A percentile compares a stretch with the other conserved stretches of the same genome.
These are phyloP conservation scores for Paraphaeosphaeria minitans DNA, from an alignment of 2,329 filamentous ascomycete species.

Conservation along the genomic window DNA sequence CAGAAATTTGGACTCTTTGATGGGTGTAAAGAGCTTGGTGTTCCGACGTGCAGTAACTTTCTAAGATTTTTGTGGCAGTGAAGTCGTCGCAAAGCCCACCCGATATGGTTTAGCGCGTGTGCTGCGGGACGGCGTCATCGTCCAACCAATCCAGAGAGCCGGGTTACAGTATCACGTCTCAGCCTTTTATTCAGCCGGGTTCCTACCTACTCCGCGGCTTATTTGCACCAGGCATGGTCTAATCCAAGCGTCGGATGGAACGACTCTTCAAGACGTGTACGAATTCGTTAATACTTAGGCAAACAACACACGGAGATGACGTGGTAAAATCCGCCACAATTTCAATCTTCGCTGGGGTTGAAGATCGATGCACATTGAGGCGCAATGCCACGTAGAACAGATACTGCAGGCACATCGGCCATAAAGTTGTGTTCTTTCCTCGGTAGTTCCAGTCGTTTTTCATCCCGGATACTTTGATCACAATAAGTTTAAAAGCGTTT, in stretches of 20 bases:
- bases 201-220: too few species aligned
- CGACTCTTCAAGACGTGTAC: not conserved
- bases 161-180: not conserved
- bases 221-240: not conserved
- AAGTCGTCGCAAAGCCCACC: conserved; percentile 3
- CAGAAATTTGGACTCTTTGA: too few species aligned
- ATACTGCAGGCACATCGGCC: too few species aligned
- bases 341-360: not conserved
- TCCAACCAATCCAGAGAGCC: not conserved
- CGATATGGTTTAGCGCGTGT: conserved; percentile 14
- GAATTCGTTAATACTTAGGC: not conserved
- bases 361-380: not conserved
- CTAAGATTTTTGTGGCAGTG: not conserved
- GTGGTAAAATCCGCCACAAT: not conserved
- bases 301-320: not conserved
- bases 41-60: conserved; percentile 4
- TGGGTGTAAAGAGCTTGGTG: not conserved
- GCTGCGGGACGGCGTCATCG: too few species aligned
- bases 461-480: not conserved
- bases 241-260: not conserved
- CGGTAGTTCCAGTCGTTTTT: not conserved
- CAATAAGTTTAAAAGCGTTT: not conserved
- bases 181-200: not conserved
- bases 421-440: too few species aligned
- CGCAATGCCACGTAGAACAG: not conserved